phyloP scores from a whole-genome alignment of 768 basidiomycete species.

The Boletus pseudopeckii region DNA sequence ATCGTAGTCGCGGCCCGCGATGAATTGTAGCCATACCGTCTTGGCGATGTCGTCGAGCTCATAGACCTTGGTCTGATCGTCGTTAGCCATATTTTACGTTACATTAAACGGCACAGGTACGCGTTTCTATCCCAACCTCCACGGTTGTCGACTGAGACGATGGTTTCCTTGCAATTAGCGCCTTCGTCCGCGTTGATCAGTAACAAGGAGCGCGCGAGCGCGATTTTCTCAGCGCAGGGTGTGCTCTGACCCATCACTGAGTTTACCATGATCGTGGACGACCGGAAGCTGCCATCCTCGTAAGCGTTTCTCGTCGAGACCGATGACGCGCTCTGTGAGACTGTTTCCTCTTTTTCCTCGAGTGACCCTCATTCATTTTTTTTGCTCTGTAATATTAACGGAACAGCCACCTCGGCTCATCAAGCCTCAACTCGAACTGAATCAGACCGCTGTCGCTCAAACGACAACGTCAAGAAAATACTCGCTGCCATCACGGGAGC shows the following conservation, averaged over 20 bases:
- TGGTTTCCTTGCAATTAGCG: neutral
- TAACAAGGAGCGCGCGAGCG: constrained; percentile 12
- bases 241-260: constrained; percentile 10
- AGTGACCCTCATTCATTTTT: neutral
- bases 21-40: constrained; percentile 23
- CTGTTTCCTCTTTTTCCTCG: neutral
- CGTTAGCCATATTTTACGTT: constrained; percentile 19
- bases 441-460: constrained; percentile 2
- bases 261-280: constrained; percentile 19
- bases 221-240: constrained; percentile 14
- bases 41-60: constrained; percentile 20
- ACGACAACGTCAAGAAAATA: neutral
- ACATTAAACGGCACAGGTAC: constrained; percentile 20
- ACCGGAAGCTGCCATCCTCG: neutral
- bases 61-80: constrained; percentile 17
- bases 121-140: neutral
- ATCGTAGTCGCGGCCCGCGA: constrained; percentile 19
- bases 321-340: constrained; percentile 7
- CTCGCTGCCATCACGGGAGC: constrained; percentile 7
- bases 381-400: neutral
- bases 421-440: constrained; percentile 4
- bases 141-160: neutral
- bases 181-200: neutral
- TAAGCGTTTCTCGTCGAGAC: constrained; percentile 13
- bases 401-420: neutral